phyloP scores from a whole-genome alignment of 805 yeast species.

The Citeromyces nyonsensis region DNA sequence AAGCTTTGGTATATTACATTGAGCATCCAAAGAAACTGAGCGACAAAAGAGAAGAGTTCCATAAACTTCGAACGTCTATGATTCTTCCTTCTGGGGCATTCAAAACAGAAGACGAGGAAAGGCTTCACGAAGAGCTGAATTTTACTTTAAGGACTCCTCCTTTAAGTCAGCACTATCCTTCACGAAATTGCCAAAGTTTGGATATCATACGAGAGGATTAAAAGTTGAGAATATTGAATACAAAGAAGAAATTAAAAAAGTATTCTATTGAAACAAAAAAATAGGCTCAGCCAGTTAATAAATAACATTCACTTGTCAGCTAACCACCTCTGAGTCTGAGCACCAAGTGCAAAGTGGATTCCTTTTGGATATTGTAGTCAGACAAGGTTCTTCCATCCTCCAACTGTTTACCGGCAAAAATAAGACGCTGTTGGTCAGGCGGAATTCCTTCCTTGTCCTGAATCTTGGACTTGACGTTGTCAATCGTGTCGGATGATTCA shows the following conservation, averaged over 20 bases:
- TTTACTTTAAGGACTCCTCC: background rate
- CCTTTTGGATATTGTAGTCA: conserved; percentile 93
- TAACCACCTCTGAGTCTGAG: conserved; percentile 51
- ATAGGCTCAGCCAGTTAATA: no score
- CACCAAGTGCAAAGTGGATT: conserved; percentile 53
- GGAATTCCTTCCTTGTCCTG: conserved; percentile 96
- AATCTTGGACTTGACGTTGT: conserved; percentile 87
- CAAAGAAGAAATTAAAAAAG: no score
- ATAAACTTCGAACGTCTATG: conserved; percentile 23
- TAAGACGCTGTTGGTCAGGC: conserved; percentile 91
- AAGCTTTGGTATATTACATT: conserved; percentile 14
- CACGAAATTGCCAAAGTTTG: no score
- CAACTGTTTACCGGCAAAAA: conserved; percentile 91
- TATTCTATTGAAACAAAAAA: conserved; percentile 1
- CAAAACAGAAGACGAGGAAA: conserved; percentile 4
- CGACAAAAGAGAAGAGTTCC: conserved; percentile 24
- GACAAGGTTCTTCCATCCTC: conserved; percentile 92
- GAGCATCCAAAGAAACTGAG: conserved; percentile 17
- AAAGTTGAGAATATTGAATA: no score
- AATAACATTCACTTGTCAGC: no score
- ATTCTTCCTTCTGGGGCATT: conserved; percentile 13
- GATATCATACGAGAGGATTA: background rate
- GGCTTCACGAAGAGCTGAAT: conserved; percentile 4
- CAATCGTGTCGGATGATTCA: conserved; percentile 95
- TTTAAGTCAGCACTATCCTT: no score